These are phyloP conservation scores for Melastoma candidum DNA, from an alignment of 441 rosid genomes.

Conservation along the genomic window DNA sequence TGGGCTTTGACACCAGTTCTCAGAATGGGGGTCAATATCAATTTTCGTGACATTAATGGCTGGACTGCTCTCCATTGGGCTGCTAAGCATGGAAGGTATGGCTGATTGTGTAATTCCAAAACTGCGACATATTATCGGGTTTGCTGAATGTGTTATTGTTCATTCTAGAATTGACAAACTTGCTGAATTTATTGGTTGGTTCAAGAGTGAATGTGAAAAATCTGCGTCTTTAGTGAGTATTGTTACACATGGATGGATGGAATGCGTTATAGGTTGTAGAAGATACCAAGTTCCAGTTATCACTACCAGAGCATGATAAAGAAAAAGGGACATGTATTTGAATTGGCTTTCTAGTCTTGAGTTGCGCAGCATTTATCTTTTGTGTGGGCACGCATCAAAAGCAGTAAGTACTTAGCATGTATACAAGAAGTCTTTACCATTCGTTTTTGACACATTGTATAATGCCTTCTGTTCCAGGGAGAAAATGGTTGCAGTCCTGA, in stretches of 20 bases:
- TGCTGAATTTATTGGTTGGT: too few relatives aligned
- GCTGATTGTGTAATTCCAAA: background rate
- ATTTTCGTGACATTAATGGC: constrained; percentile 84
- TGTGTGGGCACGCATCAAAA: background rate
- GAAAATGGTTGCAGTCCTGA: constrained; percentile 77
- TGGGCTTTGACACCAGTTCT: constrained; percentile 84
- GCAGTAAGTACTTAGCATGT: background rate
- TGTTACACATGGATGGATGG: too few relatives aligned
- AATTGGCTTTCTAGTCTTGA: too few relatives aligned
- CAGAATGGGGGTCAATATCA: constrained; percentile 44
- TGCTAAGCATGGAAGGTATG: constrained; percentile 81
- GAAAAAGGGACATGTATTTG: too few relatives aligned
- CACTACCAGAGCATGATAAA: too few relatives aligned
- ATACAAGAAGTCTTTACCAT: constrained; percentile 1
- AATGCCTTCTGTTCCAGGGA: constrained; percentile 41
- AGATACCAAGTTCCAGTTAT: too few relatives aligned
- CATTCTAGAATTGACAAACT: too few relatives aligned
- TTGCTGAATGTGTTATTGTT: background rate
- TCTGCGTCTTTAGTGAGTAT: too few relatives aligned
- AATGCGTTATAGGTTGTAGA: too few relatives aligned
- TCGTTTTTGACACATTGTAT: too few relatives aligned
- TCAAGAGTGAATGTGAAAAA: too few relatives aligned
- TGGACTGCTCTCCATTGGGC: constrained; percentile 99
- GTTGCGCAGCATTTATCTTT: too few relatives aligned
- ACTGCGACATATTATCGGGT: background rate